Percentiles rank a stretch among this genome's conserved stretches.
Conservation (phyloP, 352 stramenopile species). For the Phytopythium aichiense region DNA sequence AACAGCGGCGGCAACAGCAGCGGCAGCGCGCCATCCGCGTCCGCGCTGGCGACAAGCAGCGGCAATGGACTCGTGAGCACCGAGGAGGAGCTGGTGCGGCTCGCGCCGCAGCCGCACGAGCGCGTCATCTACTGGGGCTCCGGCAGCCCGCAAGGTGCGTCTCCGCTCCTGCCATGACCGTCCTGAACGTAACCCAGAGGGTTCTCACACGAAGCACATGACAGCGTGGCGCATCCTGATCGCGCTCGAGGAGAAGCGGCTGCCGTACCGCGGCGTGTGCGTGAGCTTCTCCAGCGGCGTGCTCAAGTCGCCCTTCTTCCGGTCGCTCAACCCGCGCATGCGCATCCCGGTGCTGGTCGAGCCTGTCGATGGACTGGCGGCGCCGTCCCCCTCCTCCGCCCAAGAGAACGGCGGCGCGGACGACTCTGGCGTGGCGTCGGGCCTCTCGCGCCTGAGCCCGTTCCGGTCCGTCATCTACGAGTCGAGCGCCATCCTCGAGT, state of each 20-base stretch:
- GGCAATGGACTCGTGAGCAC: conserved; percentile 27
- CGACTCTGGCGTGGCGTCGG: conserved; percentile 25
- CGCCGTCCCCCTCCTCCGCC: not conserved
- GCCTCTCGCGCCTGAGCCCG: conserved; percentile 31
- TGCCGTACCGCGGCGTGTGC: conserved; percentile 77
- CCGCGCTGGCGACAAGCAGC: conserved; percentile 7
- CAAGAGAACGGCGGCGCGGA: conserved; percentile 3
- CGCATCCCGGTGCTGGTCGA: conserved; percentile 79
- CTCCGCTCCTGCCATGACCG: not conserved
- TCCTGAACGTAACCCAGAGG: not conserved
- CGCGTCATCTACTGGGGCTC: conserved; percentile 84
- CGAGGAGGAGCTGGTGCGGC: conserved; percentile 55
- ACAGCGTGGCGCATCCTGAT: conserved; percentile 82
- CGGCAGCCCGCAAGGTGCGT: conserved; percentile 70
- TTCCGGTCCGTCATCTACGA: conserved; percentile 70
- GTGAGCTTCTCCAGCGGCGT: conserved; percentile 83
- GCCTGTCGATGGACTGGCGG: conserved; percentile 24
- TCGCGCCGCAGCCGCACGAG: conserved; percentile 56
- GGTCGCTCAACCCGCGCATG: conserved; percentile 74
- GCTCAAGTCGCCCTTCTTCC: conserved; percentile 77
- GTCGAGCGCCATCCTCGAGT: conserved; percentile 76
- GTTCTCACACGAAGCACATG: no score
- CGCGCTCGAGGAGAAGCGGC: conserved; percentile 69
- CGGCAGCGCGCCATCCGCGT: not conserved
- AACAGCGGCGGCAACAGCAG: not conserved